Percentiles rank a stretch among this genome's conserved stretches.
These are phyloP conservation scores for Botrytis cinerea DNA, from an alignment of 2,329 filamentous ascomycete genomes.

Conservation along the genomic window DNA sequence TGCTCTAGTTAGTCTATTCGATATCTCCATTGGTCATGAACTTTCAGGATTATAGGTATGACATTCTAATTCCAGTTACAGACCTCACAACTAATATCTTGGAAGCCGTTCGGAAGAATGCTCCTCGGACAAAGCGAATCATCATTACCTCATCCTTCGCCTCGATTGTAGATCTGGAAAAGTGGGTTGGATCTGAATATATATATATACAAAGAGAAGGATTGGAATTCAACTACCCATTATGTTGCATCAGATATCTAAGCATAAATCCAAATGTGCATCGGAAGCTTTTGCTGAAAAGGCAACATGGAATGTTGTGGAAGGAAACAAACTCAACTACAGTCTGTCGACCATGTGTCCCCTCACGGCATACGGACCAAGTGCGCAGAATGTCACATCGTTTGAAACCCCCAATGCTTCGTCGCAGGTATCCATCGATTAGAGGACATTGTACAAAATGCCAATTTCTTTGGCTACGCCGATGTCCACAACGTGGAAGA, in stretches of 20 bases:
- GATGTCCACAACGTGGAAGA: slow-evolving; percentile 61
- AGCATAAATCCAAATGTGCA: slow-evolving; percentile 33
- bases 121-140: slow-evolving; percentile 41
- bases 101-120: slow-evolving; percentile 46
- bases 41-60: slow-evolving; percentile 40
- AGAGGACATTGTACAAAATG: slow-evolving; percentile 57
- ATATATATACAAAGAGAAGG: slow-evolving; percentile 51
- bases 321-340: slow-evolving; percentile 55
- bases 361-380: slow-evolving; percentile 62
- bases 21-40: slow-evolving; percentile 54
- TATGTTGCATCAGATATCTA: slow-evolving; percentile 44
- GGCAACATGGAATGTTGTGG: slow-evolving; percentile 63
- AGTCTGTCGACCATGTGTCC: slow-evolving; percentile 60
- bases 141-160: slow-evolving; percentile 66
- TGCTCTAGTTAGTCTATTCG: slow-evolving; percentile 61
- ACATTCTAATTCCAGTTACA: slow-evolving; percentile 55
- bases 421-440: slow-evolving; percentile 65
- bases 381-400: slow-evolving; percentile 60
- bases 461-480: slow-evolving; percentile 52
- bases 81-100: slow-evolving; percentile 53
- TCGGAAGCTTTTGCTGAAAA: slow-evolving; percentile 66
- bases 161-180: slow-evolving; percentile 55
- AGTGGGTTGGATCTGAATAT: slow-evolving; percentile 52
- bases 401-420: slow-evolving; percentile 68
- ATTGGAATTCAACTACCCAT: slow-evolving; percentile 55